Conservation (phyloP, 257 asterid genomes). For the Anisodus tanguticus region DNA sequence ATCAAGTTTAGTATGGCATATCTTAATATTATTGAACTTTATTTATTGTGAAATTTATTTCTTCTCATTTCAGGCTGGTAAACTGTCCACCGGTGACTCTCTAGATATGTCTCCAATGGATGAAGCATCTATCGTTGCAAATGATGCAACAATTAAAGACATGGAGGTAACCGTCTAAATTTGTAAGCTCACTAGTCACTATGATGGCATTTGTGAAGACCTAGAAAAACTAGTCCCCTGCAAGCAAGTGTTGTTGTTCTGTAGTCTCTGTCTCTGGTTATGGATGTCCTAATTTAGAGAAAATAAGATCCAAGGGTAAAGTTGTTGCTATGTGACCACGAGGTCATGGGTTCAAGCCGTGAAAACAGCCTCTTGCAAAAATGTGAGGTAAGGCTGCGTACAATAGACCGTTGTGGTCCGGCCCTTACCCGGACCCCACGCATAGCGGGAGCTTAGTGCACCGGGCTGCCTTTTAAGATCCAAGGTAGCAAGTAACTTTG, state of each 20-base stretch:
- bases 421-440: too few relatives aligned
- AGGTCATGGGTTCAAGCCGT: too few relatives aligned
- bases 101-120: slow-evolving; percentile 86
- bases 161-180: slow-evolving; percentile 72
- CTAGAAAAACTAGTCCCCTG: not conserved
- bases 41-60: not conserved
- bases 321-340: too few relatives aligned
- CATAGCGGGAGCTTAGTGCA: too few relatives aligned
- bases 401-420: too few relatives aligned
- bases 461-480: not conserved
- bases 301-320: not conserved
- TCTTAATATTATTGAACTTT: not conserved
- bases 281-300: not conserved
- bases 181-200: slow-evolving; percentile 19
- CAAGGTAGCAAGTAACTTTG: not conserved
- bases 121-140: slow-evolving; percentile 77
- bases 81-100: slow-evolving; percentile 95
- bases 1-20: not conserved
- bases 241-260: not conserved
- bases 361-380: too few relatives aligned
- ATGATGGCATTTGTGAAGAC: not conserved
- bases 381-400: too few relatives aligned
- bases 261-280: not conserved
- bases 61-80: slow-evolving; percentile 63
- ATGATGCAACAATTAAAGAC: slow-evolving; percentile 85